Evolutionary conservation across 768 basidiomycete species (phyloP), one percentile per base, ranked within the genome.

Genomic region (Grammothele lineata): DNA sequence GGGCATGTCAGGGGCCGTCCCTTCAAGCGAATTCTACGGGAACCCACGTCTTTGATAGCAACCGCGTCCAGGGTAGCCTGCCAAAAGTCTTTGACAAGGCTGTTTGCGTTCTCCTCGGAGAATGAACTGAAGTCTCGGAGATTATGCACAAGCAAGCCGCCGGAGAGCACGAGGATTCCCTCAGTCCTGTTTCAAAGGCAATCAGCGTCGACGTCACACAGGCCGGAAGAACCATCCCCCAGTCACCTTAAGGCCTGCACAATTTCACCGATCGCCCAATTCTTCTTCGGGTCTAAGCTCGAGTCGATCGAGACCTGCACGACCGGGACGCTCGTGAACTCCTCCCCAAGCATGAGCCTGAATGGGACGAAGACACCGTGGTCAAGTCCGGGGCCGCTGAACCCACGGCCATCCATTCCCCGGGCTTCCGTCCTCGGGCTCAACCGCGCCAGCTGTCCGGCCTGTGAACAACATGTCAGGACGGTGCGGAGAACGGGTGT

Each of bases 361-460:
- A 90, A 87, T 2, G 88, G 88, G 11, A 91, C 70, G 60, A 89
- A 90, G 37, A 89, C 85, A 19, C 87, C 88, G 56, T 88, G 86
- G 58, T 88, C 86, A 0, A 88, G 64, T 5, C 86, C 87, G 0
- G 83, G 76, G 0, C 81, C 83, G 37, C 56, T 38, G 57, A 78
- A 81, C 0, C 84, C 83, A 17, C 84, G 67, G 9, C 85, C 87
- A 53, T 88, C 85, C 45, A 62, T 55, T 2, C 86, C 86, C 12
- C 86, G 76, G 17, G 70, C 39, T 59, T 89, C 86, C 1, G 60
- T 53, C 40, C 63, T 71, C 5, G 68, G 57, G 6, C 74, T 73
- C 6, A 76, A 69, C 19, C 80, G 75, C 2, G 81, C 79, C 24
- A 61, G 53, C 32, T 77, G 66, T 5, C 80, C 82, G 15, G 76